Base-by-base conservation (phyloP, 1,284 basidiomycete species). In the Exobasidium cylindrosporum region DNA sequence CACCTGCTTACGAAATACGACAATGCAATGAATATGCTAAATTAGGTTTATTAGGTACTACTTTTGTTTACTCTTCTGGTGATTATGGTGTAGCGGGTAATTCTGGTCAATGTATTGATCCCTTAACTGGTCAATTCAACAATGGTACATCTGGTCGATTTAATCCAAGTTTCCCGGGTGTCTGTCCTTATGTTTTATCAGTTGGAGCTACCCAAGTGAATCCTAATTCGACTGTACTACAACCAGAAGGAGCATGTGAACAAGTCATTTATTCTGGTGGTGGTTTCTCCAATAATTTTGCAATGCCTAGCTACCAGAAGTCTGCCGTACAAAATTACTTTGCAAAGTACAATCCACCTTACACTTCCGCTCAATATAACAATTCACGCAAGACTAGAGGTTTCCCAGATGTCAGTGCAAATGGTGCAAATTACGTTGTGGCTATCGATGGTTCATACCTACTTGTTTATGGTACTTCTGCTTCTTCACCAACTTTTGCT, bases 371-470 rank as follows among this genome's bases (percentile, higher is more conserved):
- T 11, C 79, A 82, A 44, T 84, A 80, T 58, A 87, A 86, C 75
- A 76, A 81, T 30, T 80, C 80, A 14, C 85, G 86, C 23, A 57
- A 24, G 4, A 49, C 58, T 13, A 82, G 86, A 40, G 87, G 84
- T 1, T 87, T 86, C 71, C 87, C 87, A 29, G 87, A 88, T 72
- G 81, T 89, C 30, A 80, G 87, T 31, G 87, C 87, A 3, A 86
- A 87, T 72, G 85, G 84, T 1, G 83, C 83, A 0, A 83, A 67
- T 57, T 65, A 65, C 56, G 26, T 46, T 13, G 52, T 67, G 2
- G 74, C 80, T 10, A 70, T 83, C 29, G 60, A 29, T 10, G 65
- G 65, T 1, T 4, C 14, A n/a, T 17, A n/a, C 31, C 2, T 24
- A 11, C 60, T 24, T 29, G 43, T 61, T n/a, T 61, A 23, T 47